phyloP scores from a whole-genome alignment of 2,329 filamentous ascomycete species.

The Ceratocystis alfenasii region DNA sequence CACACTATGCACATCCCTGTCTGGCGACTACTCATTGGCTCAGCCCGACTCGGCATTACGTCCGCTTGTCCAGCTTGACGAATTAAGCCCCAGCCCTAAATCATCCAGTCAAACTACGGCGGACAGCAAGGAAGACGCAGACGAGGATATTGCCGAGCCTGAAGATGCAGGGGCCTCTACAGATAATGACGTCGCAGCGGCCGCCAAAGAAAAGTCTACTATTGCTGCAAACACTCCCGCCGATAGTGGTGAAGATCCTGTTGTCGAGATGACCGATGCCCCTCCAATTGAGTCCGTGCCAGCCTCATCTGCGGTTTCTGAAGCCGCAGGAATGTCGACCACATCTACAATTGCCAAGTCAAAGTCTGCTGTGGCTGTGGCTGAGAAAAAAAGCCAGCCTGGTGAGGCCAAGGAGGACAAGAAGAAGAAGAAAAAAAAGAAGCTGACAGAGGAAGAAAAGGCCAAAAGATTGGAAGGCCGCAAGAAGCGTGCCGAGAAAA shows the following conservation, averaged over 20 bases:
- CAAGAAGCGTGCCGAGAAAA: slow-evolving; percentile 9
- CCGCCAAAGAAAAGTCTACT: neutral
- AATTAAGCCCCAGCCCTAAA: neutral
- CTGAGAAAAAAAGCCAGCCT: neutral
- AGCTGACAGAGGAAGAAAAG: slow-evolving; percentile 13
- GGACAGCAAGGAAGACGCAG: neutral
- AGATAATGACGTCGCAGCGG: neutral
- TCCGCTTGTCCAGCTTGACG: slow-evolving; percentile 5
- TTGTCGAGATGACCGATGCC: neutral
- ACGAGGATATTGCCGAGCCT: neutral
- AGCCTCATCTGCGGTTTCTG: neutral
- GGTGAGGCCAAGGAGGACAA: neutral
- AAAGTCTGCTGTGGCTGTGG: neutral
- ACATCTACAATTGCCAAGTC: neutral
- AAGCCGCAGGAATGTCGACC: neutral
- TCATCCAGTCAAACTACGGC: neutral
- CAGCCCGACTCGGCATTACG: slow-evolving; percentile 16
- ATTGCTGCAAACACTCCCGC: neutral
- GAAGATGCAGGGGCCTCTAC: slow-evolving; percentile 9
- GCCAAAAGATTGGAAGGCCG: slow-evolving; percentile 4
- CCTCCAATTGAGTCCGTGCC: neutral
- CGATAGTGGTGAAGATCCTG: neutral
- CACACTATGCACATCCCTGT: slow-evolving; percentile 1
- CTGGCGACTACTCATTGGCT: slow-evolving; percentile 10
- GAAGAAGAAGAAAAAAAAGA: slow-evolving; percentile 11